A percentile compares a stretch with the other conserved stretches of the same genome.
Conservation (phyloP, 352 stramenopile species). For the Globisporangium carolinianum region DNA sequence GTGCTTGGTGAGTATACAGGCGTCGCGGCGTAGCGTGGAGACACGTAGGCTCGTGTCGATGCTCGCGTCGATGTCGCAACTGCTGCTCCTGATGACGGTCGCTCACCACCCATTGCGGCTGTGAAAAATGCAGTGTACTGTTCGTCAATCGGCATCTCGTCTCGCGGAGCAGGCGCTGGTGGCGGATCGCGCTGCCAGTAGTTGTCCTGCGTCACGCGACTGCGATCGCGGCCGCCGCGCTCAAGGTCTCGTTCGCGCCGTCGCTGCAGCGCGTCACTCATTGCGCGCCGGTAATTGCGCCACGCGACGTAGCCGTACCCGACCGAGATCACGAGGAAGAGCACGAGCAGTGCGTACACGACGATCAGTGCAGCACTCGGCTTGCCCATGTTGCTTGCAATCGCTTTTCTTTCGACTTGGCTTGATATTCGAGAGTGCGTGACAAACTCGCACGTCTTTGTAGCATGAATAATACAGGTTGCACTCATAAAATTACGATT, state of each 20-base stretch:
- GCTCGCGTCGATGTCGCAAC: neutral
- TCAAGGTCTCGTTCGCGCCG: conserved; percentile 21
- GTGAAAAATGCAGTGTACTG: conserved; percentile 1
- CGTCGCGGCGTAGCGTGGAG: neutral
- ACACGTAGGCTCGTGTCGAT: neutral
- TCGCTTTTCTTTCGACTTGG: too few species aligned
- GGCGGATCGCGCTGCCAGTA: conserved; percentile 21
- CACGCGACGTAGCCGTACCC: conserved; percentile 24
- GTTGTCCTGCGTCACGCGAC: conserved; percentile 14
- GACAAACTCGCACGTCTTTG: too few species aligned
- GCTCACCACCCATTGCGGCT: neutral
- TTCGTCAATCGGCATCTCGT: neutral
- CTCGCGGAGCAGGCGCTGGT: neutral
- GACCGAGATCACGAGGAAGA: conserved; percentile 20
- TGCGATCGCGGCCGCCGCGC: conserved; percentile 11
- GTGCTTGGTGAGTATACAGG: conserved; percentile 10
- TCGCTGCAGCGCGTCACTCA: conserved; percentile 20
- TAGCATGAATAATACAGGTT: too few species aligned
- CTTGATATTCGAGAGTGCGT: too few species aligned
- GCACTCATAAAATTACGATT: too few species aligned
- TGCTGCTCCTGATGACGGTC: neutral
- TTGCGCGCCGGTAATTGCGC: conserved; percentile 24
- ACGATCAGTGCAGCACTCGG: conserved; percentile 12
- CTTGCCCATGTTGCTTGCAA: conserved; percentile 6
- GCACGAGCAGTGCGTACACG: conserved; percentile 19